Conservation (phyloP, 2,329 filamentous ascomycete species). For the Calonectria fujianensis region DNA sequence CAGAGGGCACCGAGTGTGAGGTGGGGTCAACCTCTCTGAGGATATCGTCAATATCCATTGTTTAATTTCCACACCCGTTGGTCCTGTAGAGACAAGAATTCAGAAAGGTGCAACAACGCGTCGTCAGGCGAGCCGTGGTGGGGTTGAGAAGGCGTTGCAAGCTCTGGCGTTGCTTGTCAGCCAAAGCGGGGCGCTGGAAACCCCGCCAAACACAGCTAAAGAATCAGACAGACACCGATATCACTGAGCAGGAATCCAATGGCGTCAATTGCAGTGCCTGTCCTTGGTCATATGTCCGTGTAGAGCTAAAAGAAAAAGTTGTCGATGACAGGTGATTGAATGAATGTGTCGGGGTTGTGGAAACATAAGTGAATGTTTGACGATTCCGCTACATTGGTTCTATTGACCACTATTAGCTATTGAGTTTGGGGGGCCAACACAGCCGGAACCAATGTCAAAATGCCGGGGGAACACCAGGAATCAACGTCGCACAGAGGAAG, state of each 20-base stretch:
- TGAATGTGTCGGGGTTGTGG: not conserved
- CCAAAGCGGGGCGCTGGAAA: constrained; percentile 35
- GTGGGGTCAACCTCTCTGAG: constrained; percentile 82
- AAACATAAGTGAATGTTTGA: not conserved
- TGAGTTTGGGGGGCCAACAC: not conserved
- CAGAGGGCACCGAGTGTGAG: constrained; percentile 71
- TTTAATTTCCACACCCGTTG: not conserved
- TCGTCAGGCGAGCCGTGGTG: constrained; percentile 23
- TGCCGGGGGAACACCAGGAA: no score
- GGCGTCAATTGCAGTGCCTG: not conserved
- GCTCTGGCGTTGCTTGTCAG: constrained; percentile 4
- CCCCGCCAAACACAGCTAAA: constrained; percentile 23
- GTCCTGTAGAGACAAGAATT: not conserved
- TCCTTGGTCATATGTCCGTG: not conserved
- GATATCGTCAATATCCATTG: constrained; percentile 88
- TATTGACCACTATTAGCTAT: not conserved
- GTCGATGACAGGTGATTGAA: not conserved
- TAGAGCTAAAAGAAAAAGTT: not conserved
- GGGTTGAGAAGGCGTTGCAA: constrained; percentile 29
- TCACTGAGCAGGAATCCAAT: not conserved
- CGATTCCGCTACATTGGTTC: not conserved
- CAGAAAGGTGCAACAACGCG: constrained; percentile 1
- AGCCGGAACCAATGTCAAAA: no score
- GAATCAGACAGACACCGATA: not conserved
- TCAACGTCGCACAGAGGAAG: no score